These are phyloP conservation scores for Mycena epipterygia DNA, from an alignment of 768 basidiomycete species.

Conservation along the genomic window DNA sequence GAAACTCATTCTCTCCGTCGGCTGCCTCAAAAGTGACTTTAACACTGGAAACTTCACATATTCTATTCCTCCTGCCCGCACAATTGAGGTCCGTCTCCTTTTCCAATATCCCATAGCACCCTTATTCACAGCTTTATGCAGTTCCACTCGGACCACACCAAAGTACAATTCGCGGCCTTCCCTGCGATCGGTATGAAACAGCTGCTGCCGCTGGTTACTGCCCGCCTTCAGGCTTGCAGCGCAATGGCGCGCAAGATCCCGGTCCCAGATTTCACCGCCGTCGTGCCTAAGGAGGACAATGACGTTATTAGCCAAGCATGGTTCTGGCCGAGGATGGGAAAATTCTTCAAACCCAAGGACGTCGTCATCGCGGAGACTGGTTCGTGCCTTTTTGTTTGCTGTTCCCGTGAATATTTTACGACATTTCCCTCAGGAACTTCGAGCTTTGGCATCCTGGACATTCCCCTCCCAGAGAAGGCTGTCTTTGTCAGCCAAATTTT, in stretches of 20 bases:
- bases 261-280: slow-evolving; percentile 60
- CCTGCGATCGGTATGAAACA: slow-evolving; percentile 81
- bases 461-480: slow-evolving; percentile 80
- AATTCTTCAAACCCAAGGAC: slow-evolving; percentile 80
- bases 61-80: slow-evolving; percentile 68
- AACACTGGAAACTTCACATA: slow-evolving; percentile 93
- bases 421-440: slow-evolving; percentile 68
- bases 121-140: slow-evolving; percentile 43
- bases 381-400: slow-evolving; percentile 30
- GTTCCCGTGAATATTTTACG: not conserved
- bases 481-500: slow-evolving; percentile 82
- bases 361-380: slow-evolving; percentile 93
- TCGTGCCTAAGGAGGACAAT: slow-evolving; percentile 64
- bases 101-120: not conserved
- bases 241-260: slow-evolving; percentile 54
- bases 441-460: slow-evolving; percentile 87
- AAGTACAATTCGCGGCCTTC: slow-evolving; percentile 74
- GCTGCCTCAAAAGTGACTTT: slow-evolving; percentile 81
- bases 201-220: slow-evolving; percentile 79
- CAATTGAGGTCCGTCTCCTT: slow-evolving; percentile 69
- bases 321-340: slow-evolving; percentile 86
- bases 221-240: slow-evolving; percentile 61
- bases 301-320: slow-evolving; percentile 79
- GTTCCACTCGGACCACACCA: slow-evolving; percentile 83
- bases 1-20: slow-evolving; percentile 82